These are phyloP conservation scores for Alternaria brassicae DNA, from an alignment of 2,329 filamentous ascomycete genomes.

Conservation along the genomic window DNA sequence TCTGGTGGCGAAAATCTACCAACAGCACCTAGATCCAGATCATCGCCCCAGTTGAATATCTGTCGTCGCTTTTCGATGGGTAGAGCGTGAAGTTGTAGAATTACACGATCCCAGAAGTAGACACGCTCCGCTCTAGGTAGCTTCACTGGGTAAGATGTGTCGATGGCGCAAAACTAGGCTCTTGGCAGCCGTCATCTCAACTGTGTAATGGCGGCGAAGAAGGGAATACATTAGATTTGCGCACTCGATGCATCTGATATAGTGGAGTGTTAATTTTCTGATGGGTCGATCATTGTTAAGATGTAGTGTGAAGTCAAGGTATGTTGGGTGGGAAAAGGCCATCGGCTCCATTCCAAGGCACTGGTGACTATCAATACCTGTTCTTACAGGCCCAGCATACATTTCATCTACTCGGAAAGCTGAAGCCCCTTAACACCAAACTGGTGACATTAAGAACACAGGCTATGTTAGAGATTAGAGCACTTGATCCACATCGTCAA, in stretches of 20 bases:
- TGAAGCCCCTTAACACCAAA: neutral
- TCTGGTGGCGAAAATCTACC: neutral
- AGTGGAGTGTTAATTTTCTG: neutral
- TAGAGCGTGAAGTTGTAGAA: neutral
- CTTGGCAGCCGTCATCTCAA: no score
- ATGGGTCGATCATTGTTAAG: neutral
- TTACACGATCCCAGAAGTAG: neutral
- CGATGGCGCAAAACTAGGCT: no score
- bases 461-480: conserved; percentile 13
- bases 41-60: neutral
- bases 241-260: neutral
- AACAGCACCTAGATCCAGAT: neutral
- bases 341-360: neutral
- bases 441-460: neutral
- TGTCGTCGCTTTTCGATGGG: neutral
- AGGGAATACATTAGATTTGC: neutral
- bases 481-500: conserved; percentile 54
- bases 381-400: neutral
- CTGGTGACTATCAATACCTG: neutral
- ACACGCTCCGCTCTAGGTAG: no score
- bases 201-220: no score
- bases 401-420: neutral
- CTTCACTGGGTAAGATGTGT: no score
- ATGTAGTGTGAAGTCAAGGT: neutral
- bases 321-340: neutral